These are phyloP conservation scores for Chaetomiaceae sp. DNA, from an alignment of 2,329 filamentous ascomycete genomes.

Conservation along the genomic window DNA sequence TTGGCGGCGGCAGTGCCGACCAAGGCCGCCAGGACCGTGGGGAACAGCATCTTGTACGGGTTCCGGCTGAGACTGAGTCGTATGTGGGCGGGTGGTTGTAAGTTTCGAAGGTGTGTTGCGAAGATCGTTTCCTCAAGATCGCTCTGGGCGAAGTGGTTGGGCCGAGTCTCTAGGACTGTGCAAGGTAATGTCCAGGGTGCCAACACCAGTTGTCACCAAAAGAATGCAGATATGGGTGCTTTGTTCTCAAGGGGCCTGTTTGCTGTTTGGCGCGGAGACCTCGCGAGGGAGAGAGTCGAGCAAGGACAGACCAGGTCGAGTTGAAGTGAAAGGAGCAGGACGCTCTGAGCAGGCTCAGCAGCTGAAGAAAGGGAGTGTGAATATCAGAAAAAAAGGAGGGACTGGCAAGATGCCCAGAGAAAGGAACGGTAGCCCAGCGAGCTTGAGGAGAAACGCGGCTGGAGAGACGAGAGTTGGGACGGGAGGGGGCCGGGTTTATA, in stretches of 20 bases:
- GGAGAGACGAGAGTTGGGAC: neutral
- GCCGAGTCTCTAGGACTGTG: constrained; percentile 19
- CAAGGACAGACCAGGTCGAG: constrained; percentile 5
- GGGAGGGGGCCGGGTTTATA: constrained; percentile 13
- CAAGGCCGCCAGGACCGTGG: constrained; percentile 28
- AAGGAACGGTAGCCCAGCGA: constrained; percentile 24
- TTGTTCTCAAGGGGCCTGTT: constrained; percentile 1
- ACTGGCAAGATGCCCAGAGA: constrained; percentile 21
- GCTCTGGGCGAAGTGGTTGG: neutral
- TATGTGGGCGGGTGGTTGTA: neutral
- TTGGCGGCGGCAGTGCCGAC: constrained; percentile 39
- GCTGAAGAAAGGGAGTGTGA: constrained; percentile 24
- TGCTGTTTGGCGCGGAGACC: constrained; percentile 1
- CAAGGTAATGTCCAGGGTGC: constrained; percentile 6
- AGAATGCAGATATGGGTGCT: constrained; percentile 4
- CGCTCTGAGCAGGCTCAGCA: constrained; percentile 28
- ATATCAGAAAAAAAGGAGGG: constrained; percentile 20
- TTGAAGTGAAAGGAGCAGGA: constrained; percentile 24
- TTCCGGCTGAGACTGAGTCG: neutral
- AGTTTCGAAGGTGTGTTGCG: neutral
- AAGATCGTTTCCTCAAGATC: constrained; percentile 11
- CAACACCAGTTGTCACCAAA: constrained; percentile 17
- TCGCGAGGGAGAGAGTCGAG: neutral
- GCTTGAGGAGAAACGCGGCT: constrained; percentile 14
- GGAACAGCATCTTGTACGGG: constrained; percentile 21